These are phyloP conservation scores for Aphanomyces invadans DNA, from an alignment of 352 stramenopile species.

Conservation along the genomic window DNA sequence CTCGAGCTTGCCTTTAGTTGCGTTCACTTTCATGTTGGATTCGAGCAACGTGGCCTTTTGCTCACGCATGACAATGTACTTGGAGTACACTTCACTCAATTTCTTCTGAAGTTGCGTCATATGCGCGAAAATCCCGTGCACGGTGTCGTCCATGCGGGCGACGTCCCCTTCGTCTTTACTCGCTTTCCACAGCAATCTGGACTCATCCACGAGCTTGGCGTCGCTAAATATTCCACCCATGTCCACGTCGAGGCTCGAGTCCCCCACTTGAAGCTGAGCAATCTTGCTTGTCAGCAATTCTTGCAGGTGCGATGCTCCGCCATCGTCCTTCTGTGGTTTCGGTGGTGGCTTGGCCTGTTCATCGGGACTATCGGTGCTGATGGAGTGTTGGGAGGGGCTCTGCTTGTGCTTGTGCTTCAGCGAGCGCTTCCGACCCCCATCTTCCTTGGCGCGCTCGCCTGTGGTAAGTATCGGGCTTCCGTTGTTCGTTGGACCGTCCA, in stretches of 20 bases:
- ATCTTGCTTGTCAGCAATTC: slow-evolving; percentile 79
- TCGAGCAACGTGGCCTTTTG: slow-evolving; percentile 33
- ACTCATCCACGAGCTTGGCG: background rate
- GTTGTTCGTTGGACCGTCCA: background rate
- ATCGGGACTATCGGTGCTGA: slow-evolving; percentile 6
- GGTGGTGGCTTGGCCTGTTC: background rate
- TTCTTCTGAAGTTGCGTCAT: slow-evolving; percentile 68
- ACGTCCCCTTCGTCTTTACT: slow-evolving; percentile 19
- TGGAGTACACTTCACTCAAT: slow-evolving; percentile 70
- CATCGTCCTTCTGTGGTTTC: slow-evolving; percentile 13
- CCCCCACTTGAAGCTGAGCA: slow-evolving; percentile 74
- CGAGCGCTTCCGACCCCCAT: slow-evolving; percentile 18
- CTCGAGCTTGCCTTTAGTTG: slow-evolving; percentile 70
- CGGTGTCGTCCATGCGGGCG: slow-evolving; percentile 5
- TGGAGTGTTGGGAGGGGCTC: slow-evolving; percentile 32
- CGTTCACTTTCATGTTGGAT: slow-evolving; percentile 36
- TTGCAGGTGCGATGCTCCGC: slow-evolving; percentile 39
- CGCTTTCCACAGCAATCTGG: slow-evolving; percentile 1
- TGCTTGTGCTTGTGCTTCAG: slow-evolving; percentile 82
- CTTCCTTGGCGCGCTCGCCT: slow-evolving; percentile 5
- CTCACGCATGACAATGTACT: slow-evolving; percentile 71
- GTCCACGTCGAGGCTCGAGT: slow-evolving; percentile 64
- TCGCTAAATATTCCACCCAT: slow-evolving; percentile 30
- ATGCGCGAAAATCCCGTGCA: slow-evolving; percentile 1
- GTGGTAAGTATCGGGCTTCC: background rate